Percentiles rank a stretch among this genome's conserved stretches.
Conservation (phyloP, 169 alveolate genomes). For the Plasmodium berghei region DNA sequence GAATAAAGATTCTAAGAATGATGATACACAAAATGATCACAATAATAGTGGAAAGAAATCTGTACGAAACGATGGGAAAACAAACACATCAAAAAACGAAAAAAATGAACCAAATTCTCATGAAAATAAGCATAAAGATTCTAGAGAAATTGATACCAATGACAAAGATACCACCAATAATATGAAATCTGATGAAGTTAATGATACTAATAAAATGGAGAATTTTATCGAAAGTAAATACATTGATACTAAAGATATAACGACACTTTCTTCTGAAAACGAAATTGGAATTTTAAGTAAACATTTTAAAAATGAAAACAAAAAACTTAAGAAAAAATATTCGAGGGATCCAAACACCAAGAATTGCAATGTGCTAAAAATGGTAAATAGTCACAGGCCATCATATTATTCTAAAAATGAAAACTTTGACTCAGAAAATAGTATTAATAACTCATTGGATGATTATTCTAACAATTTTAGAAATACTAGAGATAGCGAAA, state of each 20-base stretch:
- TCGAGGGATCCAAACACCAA: slow-evolving; percentile 33
- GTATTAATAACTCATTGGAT: background rate
- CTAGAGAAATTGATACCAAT: background rate
- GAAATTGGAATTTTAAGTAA: background rate
- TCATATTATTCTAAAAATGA: slow-evolving; percentile 9
- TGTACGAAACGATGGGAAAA: background rate
- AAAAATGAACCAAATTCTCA: background rate
- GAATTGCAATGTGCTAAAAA: slow-evolving; percentile 20
- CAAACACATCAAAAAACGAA: background rate
- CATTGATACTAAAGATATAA: slow-evolving; percentile 8
- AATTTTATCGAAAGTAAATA: background rate
- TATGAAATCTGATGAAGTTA: background rate
- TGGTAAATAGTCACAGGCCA: slow-evolving; percentile 26
- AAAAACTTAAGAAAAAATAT: slow-evolving; percentile 32
- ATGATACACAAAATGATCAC: background rate
- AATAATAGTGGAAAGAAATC: background rate
- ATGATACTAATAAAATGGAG: background rate
- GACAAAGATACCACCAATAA: background rate
- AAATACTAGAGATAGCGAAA: background rate
- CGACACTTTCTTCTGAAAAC: slow-evolving; percentile 1
- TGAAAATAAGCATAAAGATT: background rate
- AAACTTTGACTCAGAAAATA: background rate
- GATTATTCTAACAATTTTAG: background rate
- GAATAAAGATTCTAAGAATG: slow-evolving; percentile 8
- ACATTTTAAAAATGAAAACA: background rate